phyloP scores from a whole-genome alignment of 176 grass and related monocot species.

The Musa schizocarpa region DNA sequence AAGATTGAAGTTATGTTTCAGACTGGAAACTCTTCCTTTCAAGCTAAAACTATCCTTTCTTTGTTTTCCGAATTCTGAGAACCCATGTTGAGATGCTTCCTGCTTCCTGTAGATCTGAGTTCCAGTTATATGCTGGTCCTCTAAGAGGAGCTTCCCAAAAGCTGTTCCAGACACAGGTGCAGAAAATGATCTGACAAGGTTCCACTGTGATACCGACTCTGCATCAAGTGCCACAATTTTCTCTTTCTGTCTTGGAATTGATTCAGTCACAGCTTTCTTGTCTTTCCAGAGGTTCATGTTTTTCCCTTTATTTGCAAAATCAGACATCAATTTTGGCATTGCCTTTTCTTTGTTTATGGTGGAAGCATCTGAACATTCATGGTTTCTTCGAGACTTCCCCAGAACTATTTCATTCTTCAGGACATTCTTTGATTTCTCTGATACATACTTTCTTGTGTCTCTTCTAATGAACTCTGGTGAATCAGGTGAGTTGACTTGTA shows the following conservation, averaged over 20 bases:
- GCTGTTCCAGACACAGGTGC: conserved; percentile 38
- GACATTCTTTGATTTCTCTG: conserved; percentile 28
- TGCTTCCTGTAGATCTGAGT: conserved; percentile 19
- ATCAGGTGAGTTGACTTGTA: conserved; percentile 13
- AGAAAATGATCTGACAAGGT: conserved; percentile 57
- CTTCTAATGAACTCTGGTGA: conserved; percentile 32
- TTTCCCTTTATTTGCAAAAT: conserved; percentile 23
- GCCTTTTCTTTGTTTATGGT: conserved; percentile 18
- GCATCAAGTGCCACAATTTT: background rate
- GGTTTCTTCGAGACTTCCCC: conserved; percentile 7
- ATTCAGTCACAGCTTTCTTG: conserved; percentile 15
- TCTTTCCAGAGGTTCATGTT: conserved; percentile 19
- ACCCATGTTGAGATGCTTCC: conserved; percentile 17
- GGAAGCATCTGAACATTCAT: conserved; percentile 9
- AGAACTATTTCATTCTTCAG: conserved; percentile 26
- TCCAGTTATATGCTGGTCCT: conserved; percentile 24
- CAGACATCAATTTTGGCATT: conserved; percentile 34
- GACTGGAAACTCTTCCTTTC: conserved; percentile 36
- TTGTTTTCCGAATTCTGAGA: conserved; percentile 7
- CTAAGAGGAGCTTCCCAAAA: conserved; percentile 23
- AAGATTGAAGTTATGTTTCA: conserved; percentile 39
- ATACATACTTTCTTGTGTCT: conserved; percentile 24
- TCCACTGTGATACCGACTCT: conserved; percentile 19
- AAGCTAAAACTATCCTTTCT: conserved; percentile 40
- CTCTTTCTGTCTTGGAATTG: conserved; percentile 6